Conservation (phyloP, 768 basidiomycete species). For the Phanerodontia chrysosporium region DNA sequence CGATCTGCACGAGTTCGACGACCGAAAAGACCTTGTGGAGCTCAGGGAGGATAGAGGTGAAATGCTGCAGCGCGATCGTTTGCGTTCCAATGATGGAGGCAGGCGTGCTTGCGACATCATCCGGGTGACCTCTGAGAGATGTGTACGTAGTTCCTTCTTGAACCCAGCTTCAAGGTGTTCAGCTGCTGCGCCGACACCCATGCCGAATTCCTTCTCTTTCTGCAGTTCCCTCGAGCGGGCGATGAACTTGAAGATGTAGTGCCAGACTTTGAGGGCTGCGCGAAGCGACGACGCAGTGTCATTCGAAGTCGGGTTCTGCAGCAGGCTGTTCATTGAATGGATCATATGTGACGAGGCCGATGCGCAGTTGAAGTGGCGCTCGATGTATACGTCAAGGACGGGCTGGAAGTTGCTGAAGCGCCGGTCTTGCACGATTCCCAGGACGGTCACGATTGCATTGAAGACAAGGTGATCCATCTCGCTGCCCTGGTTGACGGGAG, state of each 20-base stretch:
- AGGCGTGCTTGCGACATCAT: conserved; percentile 82
- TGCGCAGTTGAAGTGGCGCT: conserved; percentile 79
- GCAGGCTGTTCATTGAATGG: conserved; percentile 79
- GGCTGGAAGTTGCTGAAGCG: conserved; percentile 94
- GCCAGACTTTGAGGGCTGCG: conserved; percentile 93
- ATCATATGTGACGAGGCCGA: conserved; percentile 82
- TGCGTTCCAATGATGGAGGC: conserved; percentile 94
- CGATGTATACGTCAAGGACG: conserved; percentile 91
- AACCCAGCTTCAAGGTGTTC: conserved; percentile 84
- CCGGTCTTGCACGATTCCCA: conserved; percentile 90
- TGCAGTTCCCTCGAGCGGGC: conserved; percentile 86
- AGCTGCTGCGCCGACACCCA: conserved; percentile 76
- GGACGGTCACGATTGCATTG: conserved; percentile 84
- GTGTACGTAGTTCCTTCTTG: conserved; percentile 74
- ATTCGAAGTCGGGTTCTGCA: conserved; percentile 64
- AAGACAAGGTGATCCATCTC: conserved; percentile 87
- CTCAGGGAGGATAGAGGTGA: conserved; percentile 87
- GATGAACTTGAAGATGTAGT: conserved; percentile 94
- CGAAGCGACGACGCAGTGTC: conserved; percentile 78
- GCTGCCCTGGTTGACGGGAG: conserved; percentile 64
- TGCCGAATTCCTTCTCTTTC: conserved; percentile 72
- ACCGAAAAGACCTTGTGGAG: conserved; percentile 75
- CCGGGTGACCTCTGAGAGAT: conserved; percentile 76
- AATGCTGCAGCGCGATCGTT: conserved; percentile 89
- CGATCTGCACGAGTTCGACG: conserved; percentile 82